Conservation (phyloP, 2,329 filamentous ascomycete genomes). For the Orbilia quercus region DNA sequence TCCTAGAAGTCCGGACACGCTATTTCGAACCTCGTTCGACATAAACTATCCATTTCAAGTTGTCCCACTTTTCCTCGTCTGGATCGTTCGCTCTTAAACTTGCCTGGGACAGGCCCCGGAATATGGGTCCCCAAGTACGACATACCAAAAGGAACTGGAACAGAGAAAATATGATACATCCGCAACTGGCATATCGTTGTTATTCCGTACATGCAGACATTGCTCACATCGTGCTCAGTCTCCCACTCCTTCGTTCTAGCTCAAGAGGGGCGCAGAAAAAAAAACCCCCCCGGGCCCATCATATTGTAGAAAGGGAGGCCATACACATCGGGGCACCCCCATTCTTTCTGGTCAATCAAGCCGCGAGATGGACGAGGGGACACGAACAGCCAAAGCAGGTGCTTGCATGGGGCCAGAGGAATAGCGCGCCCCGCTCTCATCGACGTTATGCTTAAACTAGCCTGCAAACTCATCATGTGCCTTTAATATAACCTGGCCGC, state of each 20-base stretch:
- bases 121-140: conserved; percentile 25
- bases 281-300: no score
- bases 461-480: conserved; percentile 54
- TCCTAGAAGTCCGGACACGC: conserved; percentile 54
- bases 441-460: conserved; percentile 52
- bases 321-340: conserved; percentile 28
- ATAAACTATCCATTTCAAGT: conserved; percentile 17
- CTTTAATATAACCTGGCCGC: conserved; percentile 56
- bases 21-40: conserved; percentile 40
- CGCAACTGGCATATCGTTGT: conserved; percentile 33
- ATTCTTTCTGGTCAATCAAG: conserved; percentile 27
- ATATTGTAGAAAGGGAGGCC: conserved; percentile 3
- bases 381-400: conserved; percentile 49
- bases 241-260: conserved; percentile 43
- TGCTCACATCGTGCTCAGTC: conserved; percentile 37
- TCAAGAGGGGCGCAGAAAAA: conserved; percentile 35
- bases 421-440: conserved; percentile 51
- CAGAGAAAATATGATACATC: conserved; percentile 29
- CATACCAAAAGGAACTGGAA: conserved; percentile 40
- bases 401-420: conserved; percentile 52
- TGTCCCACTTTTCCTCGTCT: conserved; percentile 53
- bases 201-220: conserved; percentile 46
- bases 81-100: conserved; percentile 47
- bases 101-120: conserved; percentile 41
- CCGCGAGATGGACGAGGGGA: conserved; percentile 35